Conservation (phyloP, 129 eudicot genomes). For the Artemisia annua region DNA sequence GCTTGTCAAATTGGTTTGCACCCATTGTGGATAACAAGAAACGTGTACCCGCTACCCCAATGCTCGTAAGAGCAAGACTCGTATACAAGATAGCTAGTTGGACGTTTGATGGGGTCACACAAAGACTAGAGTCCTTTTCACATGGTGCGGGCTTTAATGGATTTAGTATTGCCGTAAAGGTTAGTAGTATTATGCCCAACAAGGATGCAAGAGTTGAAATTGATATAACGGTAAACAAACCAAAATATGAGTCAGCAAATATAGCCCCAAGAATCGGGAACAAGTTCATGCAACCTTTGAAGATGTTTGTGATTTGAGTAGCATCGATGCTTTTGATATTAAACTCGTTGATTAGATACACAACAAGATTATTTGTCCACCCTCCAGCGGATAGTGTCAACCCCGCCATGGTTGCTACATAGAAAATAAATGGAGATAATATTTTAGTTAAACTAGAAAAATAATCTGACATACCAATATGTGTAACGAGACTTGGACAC, state of each 20-base stretch:
- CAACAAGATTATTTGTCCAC: constrained; percentile 46
- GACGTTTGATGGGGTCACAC: constrained; percentile 33
- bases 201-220: constrained; percentile 42
- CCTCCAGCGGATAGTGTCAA: constrained; percentile 52
- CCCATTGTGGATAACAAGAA: constrained; percentile 48
- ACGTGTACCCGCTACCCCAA: constrained; percentile 50
- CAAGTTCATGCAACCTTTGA: constrained; percentile 44
- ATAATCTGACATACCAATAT: neutral
- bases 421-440: neutral
- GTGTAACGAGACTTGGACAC: neutral
- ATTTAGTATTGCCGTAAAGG: constrained; percentile 28
- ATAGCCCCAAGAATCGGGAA: constrained; percentile 57
- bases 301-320: constrained; percentile 46
- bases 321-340: constrained; percentile 50
- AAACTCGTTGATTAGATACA: constrained; percentile 49
- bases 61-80: constrained; percentile 32
- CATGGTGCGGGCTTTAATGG: constrained; percentile 27
- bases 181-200: constrained; percentile 34
- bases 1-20: constrained; percentile 43
- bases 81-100: constrained; percentile 33
- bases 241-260: constrained; percentile 48
- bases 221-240: constrained; percentile 37
- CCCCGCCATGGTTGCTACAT: constrained; percentile 47
- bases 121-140: constrained; percentile 22
- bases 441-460: neutral